Conservation (phyloP, 2,329 filamentous ascomycete species). For the Penicillium sp. region DNA sequence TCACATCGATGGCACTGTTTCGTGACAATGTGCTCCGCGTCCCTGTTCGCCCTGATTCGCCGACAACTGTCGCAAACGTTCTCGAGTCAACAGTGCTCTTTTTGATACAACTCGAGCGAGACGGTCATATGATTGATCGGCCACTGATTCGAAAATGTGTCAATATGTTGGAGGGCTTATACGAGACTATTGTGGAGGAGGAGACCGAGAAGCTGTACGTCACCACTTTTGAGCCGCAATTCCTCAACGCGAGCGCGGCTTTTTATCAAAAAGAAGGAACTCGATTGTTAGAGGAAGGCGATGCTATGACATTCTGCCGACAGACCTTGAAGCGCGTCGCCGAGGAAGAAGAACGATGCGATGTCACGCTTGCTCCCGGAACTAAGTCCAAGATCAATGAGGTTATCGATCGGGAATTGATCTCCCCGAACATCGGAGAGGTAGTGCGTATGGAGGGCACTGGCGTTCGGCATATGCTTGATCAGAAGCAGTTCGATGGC, state of each 20-base stretch:
- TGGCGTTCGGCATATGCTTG: constrained; percentile 82
- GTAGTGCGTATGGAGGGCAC: constrained; percentile 79
- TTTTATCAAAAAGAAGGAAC: constrained; percentile 77
- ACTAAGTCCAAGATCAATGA: constrained; percentile 67
- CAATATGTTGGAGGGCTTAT: constrained; percentile 83
- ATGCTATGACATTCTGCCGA: constrained; percentile 75
- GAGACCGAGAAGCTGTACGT: constrained; percentile 78
- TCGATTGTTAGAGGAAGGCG: constrained; percentile 65
- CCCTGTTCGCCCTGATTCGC: constrained; percentile 39
- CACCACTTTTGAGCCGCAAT: constrained; percentile 72
- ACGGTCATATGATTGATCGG: constrained; percentile 82
- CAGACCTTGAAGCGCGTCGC: constrained; percentile 66
- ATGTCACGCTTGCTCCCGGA: constrained; percentile 68
- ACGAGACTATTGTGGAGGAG: constrained; percentile 71
- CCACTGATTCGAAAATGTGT: constrained; percentile 74
- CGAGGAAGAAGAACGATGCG: constrained; percentile 78
- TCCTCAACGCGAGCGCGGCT: constrained; percentile 60
- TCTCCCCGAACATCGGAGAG: constrained; percentile 68
- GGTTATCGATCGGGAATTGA: constrained; percentile 76
- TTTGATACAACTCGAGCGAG: constrained; percentile 85
- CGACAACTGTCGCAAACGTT: constrained; percentile 60
- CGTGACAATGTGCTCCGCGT: constrained; percentile 75
- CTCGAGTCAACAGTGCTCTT: constrained; percentile 79
- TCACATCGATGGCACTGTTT: constrained; percentile 78
- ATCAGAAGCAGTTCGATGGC: constrained; percentile 76